These are phyloP conservation scores for Balamuthia mandrillaris DNA, from an alignment of 208 protist genomes.

Conservation along the genomic window DNA sequence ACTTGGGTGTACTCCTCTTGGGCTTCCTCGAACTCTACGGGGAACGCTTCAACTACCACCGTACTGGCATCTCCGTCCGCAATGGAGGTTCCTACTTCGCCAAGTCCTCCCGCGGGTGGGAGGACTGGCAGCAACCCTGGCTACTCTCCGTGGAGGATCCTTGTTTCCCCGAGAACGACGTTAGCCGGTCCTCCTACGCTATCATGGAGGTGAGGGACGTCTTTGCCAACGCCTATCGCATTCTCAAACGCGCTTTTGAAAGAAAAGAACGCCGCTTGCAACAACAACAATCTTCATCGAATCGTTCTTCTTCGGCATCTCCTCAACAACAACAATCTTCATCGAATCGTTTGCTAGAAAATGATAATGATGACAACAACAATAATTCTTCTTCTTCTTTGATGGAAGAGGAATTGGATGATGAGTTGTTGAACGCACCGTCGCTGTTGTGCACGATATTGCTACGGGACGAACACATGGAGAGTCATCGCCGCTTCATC, in stretches of 20 bases:
- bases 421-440: neutral
- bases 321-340: neutral
- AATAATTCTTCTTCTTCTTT: neutral
- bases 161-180: neutral
- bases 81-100: conserved; percentile 29
- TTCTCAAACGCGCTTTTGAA: neutral
- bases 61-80: conserved; percentile 24
- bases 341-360: too few relatives aligned
- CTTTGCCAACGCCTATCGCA: neutral
- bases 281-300: neutral
- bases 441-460: conserved; percentile 21
- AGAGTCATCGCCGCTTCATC: neutral
- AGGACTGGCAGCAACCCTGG: neutral
- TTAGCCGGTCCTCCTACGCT: neutral
- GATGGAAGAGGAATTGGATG: neutral
- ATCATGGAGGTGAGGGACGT: neutral
- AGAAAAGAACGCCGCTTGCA: neutral
- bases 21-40: conserved; percentile 43
- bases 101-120: neutral
- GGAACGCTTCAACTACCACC: conserved; percentile 32
- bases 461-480: neutral
- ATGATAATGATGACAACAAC: neutral
- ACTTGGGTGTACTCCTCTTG: conserved; percentile 10
- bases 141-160: conserved; percentile 6
- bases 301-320: neutral